These are phyloP conservation scores for Umbelopsis ramanniana DNA, from an alignment of 192 early-diverging fungal species.

Conservation along the genomic window DNA sequence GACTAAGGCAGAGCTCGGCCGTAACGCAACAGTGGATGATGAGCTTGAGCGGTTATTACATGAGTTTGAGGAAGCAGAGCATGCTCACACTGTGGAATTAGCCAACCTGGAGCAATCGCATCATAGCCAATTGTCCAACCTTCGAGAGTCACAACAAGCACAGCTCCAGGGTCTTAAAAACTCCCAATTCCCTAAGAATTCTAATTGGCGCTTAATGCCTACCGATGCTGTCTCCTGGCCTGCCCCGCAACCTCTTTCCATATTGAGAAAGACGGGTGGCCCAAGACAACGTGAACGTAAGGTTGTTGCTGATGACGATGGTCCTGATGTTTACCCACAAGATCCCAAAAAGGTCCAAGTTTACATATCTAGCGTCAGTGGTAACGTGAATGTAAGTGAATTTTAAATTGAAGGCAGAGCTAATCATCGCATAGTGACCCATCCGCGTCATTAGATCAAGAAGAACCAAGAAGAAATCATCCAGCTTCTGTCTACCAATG, in stretches of 20 bases:
- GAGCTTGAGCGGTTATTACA: constrained; percentile 34
- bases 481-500: neutral
- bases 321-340: constrained; percentile 22
- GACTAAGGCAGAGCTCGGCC: constrained; percentile 21
- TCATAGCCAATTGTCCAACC: constrained; percentile 29
- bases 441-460: constrained; percentile 13
- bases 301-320: constrained; percentile 3
- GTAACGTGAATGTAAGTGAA: constrained; percentile 21
- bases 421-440: neutral
- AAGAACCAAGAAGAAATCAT: constrained; percentile 33
- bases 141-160: constrained; percentile 33
- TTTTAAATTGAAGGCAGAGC: neutral
- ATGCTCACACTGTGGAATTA: constrained; percentile 34
- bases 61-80: constrained; percentile 42
- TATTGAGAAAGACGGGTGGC: constrained; percentile 22
- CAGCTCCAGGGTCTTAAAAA: constrained; percentile 22
- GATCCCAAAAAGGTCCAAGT: constrained; percentile 30
- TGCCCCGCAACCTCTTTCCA: constrained; percentile 29
- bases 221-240: constrained; percentile 46
- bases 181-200: neutral
- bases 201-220: constrained; percentile 31
- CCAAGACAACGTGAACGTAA: constrained; percentile 5
- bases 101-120: constrained; percentile 34
- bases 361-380: constrained; percentile 35
- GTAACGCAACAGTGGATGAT: constrained; percentile 29